Evolutionary conservation across 2,329 filamentous ascomycete genomes (phyloP).

Genomic region (Talaromyces albobiverticillius): DNA sequence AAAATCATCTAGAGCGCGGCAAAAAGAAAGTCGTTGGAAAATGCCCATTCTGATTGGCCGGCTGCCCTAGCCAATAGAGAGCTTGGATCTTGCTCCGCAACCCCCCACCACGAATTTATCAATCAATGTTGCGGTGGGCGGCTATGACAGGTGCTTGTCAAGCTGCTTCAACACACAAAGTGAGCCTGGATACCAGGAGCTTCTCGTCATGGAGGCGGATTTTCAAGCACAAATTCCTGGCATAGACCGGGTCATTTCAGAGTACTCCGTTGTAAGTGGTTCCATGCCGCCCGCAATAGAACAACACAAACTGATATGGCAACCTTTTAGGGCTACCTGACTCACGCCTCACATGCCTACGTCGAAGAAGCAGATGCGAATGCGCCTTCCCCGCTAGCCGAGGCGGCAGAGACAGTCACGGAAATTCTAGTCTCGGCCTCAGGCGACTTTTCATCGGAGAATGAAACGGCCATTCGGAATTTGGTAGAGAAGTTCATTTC

Average conservation of each 20-base stretch:
- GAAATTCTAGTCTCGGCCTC: conserved; percentile 91
- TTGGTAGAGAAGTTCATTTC: conserved; percentile 88
- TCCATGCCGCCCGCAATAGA: background rate
- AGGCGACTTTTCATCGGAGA: conserved; percentile 68
- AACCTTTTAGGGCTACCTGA: conserved; percentile 68
- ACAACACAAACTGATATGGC: conserved; percentile 6
- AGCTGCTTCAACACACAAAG: background rate
- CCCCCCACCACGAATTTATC: conserved; percentile 7
- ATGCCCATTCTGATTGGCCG: background rate
- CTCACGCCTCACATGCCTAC: conserved; percentile 85
- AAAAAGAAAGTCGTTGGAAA: too few species aligned
- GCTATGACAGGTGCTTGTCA: too few species aligned
- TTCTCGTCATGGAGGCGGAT: conserved; percentile 71
- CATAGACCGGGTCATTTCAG: conserved; percentile 83
- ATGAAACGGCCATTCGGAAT: conserved; percentile 74
- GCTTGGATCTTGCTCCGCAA: conserved; percentile 1
- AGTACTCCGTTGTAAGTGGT: conserved; percentile 70
- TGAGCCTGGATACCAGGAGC: too few species aligned
- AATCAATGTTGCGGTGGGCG: background rate
- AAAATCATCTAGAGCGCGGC: too few species aligned
- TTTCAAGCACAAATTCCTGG: conserved; percentile 79
- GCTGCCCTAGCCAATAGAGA: conserved; percentile 4
- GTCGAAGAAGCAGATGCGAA: conserved; percentile 67
- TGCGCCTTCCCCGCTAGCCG: conserved; percentile 71
- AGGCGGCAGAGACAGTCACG: conserved; percentile 81